Percentiles rank a stretch among this genome's conserved stretches.
phyloP scores from a whole-genome alignment of 2,329 filamentous ascomycete genomes.

The Fonsecaea pedrosoi region DNA sequence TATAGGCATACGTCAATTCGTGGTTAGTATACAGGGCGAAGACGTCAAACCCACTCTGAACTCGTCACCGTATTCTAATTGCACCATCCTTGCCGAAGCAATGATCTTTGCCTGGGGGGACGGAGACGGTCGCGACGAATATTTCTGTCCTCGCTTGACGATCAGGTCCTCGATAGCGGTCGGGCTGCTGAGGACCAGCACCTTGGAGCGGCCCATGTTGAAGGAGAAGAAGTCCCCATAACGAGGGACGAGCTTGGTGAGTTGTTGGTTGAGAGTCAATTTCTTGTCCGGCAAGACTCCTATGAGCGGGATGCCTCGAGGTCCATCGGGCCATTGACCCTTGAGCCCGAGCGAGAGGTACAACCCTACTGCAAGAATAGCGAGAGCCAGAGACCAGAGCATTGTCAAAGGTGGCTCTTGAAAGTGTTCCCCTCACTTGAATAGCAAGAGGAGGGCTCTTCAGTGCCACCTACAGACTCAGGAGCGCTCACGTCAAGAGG shows the following conservation, averaged over 20 bases:
- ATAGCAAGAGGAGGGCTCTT: background rate
- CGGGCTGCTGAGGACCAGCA: conserved; percentile 29
- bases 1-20: background rate
- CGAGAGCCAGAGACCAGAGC: conserved; percentile 5
- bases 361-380: conserved; percentile 1
- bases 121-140: conserved; percentile 19
- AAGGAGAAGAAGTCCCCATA: conserved; percentile 30
- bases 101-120: conserved; percentile 24
- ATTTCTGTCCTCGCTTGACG: conserved; percentile 27
- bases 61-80: conserved; percentile 26
- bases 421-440: too few species aligned
- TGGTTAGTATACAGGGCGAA: too few species aligned
- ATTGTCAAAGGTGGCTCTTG: background rate
- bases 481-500: background rate
- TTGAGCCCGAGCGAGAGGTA: background rate
- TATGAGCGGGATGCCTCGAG: conserved; percentile 16
- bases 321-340: conserved; percentile 10
- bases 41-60: conserved; percentile 17
- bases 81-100: conserved; percentile 18
- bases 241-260: conserved; percentile 13
- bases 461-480: background rate
- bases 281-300: conserved; percentile 16
- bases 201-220: conserved; percentile 20
- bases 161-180: conserved; percentile 26
- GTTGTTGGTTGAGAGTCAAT: conserved; percentile 15